Evolutionary conservation across 129 eudicot genomes (phyloP), one percentile per base, ranked within the genome.

Genomic region (Silybum marianum): DNA sequence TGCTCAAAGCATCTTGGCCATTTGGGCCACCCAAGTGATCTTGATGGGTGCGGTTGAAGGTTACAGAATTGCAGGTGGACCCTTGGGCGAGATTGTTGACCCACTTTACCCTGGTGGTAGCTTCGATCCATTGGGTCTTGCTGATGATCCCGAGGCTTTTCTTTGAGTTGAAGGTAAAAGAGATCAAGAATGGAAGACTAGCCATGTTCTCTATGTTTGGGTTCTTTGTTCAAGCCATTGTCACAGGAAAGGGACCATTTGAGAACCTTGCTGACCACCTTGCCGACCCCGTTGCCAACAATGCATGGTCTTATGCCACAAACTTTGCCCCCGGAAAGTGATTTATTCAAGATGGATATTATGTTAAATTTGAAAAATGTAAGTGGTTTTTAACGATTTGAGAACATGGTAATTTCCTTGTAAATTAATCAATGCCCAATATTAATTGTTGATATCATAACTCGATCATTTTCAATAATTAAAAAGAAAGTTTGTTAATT

Each of bases 1-100:
- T 40, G 84, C 84, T 13, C 84, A 80, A 18, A 80, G 84, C 78
- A 80, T 80, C 73, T 72, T 80, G 79, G 84, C 78, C 63, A 74
- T 73, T 19, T 81, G 84, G 84, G 84, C 80, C 8, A n/a, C 65
- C 48, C 75, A 81, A 63, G 80, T 81, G 25, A 72, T 80, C 34
- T 58, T 80, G 63, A 80, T 81, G 84, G 84, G 84, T 6, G 74
- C 84, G 21, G 84, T 81, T 63, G 84, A 81, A 74, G 84, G 84
- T 4, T 77, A 77, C 62, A 67, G 16, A 44, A 44, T 44, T 44
- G 51, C 51, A 2, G 51, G 51, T 44, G 51, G 51, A 44, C 14
- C 51, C 14, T 13, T 44, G 1, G 51, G 51, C 3, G 51, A 44
- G 51, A 13, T 44, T 44, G 51, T 44, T 7, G 74, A 81, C 84